A percentile compares a stretch with the other conserved stretches of the same genome.
phyloP scores from a whole-genome alignment of 495 filamentous ascomycete genomes.

The Tuber magnatum region DNA sequence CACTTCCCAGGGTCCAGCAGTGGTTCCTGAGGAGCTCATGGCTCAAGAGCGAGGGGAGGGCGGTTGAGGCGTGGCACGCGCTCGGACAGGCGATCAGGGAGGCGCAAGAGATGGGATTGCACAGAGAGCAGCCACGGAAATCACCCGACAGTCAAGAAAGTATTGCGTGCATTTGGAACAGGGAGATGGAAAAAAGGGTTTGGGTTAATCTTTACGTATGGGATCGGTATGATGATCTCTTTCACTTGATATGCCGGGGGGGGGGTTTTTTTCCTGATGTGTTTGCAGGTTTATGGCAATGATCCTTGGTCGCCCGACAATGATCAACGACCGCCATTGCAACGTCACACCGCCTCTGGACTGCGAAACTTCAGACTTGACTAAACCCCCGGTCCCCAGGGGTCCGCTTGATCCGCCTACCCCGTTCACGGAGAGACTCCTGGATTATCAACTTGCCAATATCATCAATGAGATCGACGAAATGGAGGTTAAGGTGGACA shows the following conservation, averaged over 20 bases:
- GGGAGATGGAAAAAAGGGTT: constrained; percentile 49
- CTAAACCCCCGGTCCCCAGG: constrained; percentile 40
- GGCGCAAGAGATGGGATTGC: constrained; percentile 58
- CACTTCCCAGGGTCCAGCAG: constrained; percentile 50
- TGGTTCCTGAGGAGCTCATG: constrained; percentile 49
- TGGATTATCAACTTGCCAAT: constrained; percentile 36
- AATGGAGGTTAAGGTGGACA: constrained; percentile 32
- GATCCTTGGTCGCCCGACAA: constrained; percentile 54
- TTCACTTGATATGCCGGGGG: constrained; percentile 11
- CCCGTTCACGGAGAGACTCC: constrained; percentile 40
- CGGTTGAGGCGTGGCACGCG: constrained; percentile 51
- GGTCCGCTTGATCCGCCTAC: constrained; percentile 42
- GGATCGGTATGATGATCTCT: constrained; percentile 47
- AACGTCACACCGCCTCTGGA: constrained; percentile 43
- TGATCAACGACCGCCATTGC: constrained; percentile 46
- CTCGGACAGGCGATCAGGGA: constrained; percentile 54
- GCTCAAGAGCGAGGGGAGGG: constrained; percentile 43
- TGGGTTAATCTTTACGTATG: constrained; percentile 55
- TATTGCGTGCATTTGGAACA: constrained; percentile 49
- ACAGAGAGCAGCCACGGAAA: constrained; percentile 44
- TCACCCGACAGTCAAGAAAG: constrained; percentile 10
- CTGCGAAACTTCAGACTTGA: constrained; percentile 42
- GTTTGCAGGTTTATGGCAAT: constrained; percentile 46
- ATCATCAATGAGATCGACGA: constrained; percentile 40
- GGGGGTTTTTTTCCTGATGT: constrained; percentile 20